Evolutionary conservation across 169 alveolate genomes (phyloP).

Genomic region (Plasmodium inui): DNA sequence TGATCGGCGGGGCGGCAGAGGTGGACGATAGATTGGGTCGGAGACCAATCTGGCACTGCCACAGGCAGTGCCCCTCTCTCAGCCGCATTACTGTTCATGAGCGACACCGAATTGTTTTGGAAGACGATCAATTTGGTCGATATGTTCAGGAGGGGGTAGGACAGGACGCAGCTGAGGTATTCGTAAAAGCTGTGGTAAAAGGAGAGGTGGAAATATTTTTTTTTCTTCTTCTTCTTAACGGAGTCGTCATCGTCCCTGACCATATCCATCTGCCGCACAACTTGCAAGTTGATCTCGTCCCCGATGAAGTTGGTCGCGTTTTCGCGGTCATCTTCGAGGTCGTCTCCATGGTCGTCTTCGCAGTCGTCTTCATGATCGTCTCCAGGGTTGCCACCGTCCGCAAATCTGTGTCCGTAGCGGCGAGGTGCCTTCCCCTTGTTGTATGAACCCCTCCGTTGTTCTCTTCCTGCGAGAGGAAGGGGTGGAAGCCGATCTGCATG

Average conservation of each 20-base stretch:
- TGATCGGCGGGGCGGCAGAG: too few relatives aligned
- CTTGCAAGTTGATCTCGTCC: slow-evolving; percentile 18
- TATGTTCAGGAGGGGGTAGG: slow-evolving; percentile 57
- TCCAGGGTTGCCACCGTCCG: neutral
- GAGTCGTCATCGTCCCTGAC: slow-evolving; percentile 60
- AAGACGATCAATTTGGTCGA: slow-evolving; percentile 65
- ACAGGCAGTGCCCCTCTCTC: neutral
- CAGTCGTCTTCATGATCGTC: neutral
- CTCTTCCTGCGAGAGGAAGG: neutral
- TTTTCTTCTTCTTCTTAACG: slow-evolving; percentile 58
- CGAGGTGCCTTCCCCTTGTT: neutral
- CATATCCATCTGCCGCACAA: slow-evolving; percentile 51
- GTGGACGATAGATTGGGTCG: neutral
- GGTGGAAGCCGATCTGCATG: neutral
- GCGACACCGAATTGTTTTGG: slow-evolving; percentile 38
- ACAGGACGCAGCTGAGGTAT: slow-evolving; percentile 47
- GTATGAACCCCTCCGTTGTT: neutral
- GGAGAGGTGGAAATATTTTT: slow-evolving; percentile 45
- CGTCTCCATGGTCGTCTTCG: neutral
- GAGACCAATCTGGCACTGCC: neutral
- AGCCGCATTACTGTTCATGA: slow-evolving; percentile 23
- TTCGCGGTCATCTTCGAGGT: neutral
- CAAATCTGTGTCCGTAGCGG: slow-evolving; percentile 3
- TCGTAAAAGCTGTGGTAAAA: slow-evolving; percentile 60
- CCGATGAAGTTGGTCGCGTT: slow-evolving; percentile 54